Conservation (phyloP, 768 basidiomycete species). For the Amanita molliuscula region DNA sequence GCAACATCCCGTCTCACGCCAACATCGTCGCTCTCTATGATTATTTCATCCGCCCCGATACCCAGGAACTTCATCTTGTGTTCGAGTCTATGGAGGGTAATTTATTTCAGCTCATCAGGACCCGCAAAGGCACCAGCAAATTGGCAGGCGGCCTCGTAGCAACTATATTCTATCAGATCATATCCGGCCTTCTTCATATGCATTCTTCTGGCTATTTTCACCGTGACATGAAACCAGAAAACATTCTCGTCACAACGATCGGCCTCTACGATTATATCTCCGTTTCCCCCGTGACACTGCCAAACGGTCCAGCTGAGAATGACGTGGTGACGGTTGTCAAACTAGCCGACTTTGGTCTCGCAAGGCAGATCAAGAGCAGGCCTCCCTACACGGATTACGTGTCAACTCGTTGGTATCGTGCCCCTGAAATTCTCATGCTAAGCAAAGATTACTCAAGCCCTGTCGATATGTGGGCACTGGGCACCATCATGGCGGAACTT, state of each 20-base stretch:
- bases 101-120: constrained; percentile 97
- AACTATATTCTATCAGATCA: constrained; percentile 89
- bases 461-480: constrained; percentile 99
- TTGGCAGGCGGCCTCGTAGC: constrained; percentile 96
- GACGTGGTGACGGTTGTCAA: constrained; percentile 97
- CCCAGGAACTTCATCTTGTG: constrained; percentile 97
- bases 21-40: constrained; percentile 99
- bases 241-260: constrained; percentile 95
- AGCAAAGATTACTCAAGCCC: constrained; percentile 93
- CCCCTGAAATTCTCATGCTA: constrained; percentile 89
- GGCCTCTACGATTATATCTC: constrained; percentile 88
- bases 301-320: constrained; percentile 64
- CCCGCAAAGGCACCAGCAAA: constrained; percentile 78
- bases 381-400: constrained; percentile 99
- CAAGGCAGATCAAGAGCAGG: constrained; percentile 74
- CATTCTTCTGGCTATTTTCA: constrained; percentile 94
- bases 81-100: constrained; percentile 99
- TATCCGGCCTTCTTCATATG: constrained; percentile 85
- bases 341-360: constrained; percentile 96
- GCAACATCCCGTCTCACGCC: constrained; percentile 88
- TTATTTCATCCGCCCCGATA: constrained; percentile 92
- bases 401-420: constrained; percentile 98
- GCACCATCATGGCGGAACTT: constrained; percentile 96
- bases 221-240: constrained; percentile 99
- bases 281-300: constrained; percentile 57